Evolutionary conservation across 2,329 filamentous ascomycete genomes (phyloP), one percentile per base, ranked within the genome.

Genomic region (Penicillium sp.): DNA sequence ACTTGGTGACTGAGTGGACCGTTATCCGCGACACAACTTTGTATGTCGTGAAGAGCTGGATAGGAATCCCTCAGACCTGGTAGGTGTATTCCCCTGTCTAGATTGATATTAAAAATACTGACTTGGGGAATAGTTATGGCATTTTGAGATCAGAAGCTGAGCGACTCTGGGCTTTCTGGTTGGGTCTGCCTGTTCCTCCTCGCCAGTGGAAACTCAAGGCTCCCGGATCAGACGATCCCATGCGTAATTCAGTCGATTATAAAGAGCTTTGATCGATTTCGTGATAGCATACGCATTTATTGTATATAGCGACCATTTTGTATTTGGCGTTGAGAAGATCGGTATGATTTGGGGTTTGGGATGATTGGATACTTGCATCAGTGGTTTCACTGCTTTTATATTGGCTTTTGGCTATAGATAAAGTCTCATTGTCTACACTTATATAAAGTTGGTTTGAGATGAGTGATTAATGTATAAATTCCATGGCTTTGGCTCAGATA

Each of bases 21-120:
- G 75, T 85, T 15, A 81, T 96, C 12, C 83, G 79, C 67, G 79
- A 80, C 55, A 86, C 86, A 0, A 79, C 84, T 46, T 81, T 83
- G 63, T 85, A 86, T 64, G 85, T 97, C 2, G 23, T 94, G 8
- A 80, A 73, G 61, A 83, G 84, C 56, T 99, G 91, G 90, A 52
- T 86, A 6, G 75, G 80, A 22, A 78, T 92, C 46, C 92, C 92
- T 0, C 79, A 74, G 44, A 82, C 82, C 58, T 54, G 89, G 89
- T 94, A 82, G 85, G 89, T 85, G 18, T 26, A 1, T 18, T 15
- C 11, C 14, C 15, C 20, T 14, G 3, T 47, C 4, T 26, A 20
- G n/a, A 37, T 33, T 20, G 11, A 20, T 35, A 14, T 7, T 3
- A 22, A 6, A 1, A 14, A 11, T 26, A 29, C 54, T 62, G 25